Base-by-base conservation (phyloP, 1,284 basidiomycete genomes). In the Trichosporon sp. region DNA sequence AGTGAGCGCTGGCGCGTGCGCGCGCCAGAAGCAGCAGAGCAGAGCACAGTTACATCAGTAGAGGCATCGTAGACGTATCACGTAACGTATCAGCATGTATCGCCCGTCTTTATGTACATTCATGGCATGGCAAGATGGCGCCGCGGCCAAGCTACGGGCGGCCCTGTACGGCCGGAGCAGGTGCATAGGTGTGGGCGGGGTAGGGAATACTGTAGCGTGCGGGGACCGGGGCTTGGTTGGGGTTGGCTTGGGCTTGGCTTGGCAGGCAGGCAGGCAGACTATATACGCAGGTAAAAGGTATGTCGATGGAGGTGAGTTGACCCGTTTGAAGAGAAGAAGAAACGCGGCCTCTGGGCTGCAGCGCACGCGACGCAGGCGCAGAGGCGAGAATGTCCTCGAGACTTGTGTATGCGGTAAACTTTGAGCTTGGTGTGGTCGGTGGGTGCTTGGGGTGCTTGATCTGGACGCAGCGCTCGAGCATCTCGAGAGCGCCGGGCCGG, bases 1-100 rank as follows among this genome's bases (percentile, higher is more conserved):
- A 74, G 70, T 51, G 47, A 31, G 18, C 18, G 15, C 13, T n/a
- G n/a, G n/a, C n/a, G n/a, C n/a, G n/a, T n/a, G 31, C 1, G 72
- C 27, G 77, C 78, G 1, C 77, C 74, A 64, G 72, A 71, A 31
- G 78, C 77, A 65, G 77, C 75, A 3, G 74, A 73, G 1, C 68
- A 72, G 23, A 53, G 21, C 13, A 31, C 53, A 15, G 53, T 27
- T 27, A 31, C 53, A 31, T 31, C 47, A 25, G 47, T 51, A 51
- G 47, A 51, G 9, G 47, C 12, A 51, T 51, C 21, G 47, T 51
- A 51, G 47, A 51, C 23, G 21, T 23, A 23, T 21, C 47, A 51
- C 18, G 38, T 42, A 42, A 4, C 38, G 15, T 42, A 42, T n/a
- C 38, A 42, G 3, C 38, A 42, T 42, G 38, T 42, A 42, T 42